Evolutionary conservation across 352 stramenopile species (phyloP), one percentile per base, ranked within the genome.

Genomic region (Albugo laibachii): DNA sequence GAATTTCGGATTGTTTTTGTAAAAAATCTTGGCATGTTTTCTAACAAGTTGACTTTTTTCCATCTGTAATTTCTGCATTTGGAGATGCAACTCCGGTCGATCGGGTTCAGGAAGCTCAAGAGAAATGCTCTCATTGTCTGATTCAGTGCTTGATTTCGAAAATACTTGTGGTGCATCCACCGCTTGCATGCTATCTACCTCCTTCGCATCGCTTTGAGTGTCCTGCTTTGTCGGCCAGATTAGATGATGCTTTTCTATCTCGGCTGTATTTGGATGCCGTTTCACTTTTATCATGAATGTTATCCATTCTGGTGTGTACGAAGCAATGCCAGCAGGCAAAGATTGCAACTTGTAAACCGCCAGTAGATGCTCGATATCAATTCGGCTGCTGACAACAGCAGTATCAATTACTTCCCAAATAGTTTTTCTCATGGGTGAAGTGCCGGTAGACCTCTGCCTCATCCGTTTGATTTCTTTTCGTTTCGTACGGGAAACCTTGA

Each of bases 1-100:
- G 45, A 89, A 84, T 3, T 55, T 59, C 16, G 71, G 73, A 21
- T 89, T 89, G 47, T 80, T 78, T 50, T 68, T 60, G 53, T 80
- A 80, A 41, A 89, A 89, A 41, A 83, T 69, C 10, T 59, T 52
- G 14, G 53, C 72, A 5, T 70, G 67, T 24, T 82, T 65, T 35
- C 65, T 61, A 36, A 83, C 69, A 15, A 82, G 49, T 41, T 66
- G 63, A 5, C 55, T 44, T 31, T 82, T 83, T 43, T 73, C 65
- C 10, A 56, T 47, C 31, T 67, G 55, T 21, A 85, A 24, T 18
- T 66, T 56, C 16, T 54, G 50, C 61, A 80, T 61, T 34, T 80
- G 55, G n/a, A 59, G 49, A 1, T 50, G 46, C 24, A 77, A 36
- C 3, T 10, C 24, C 3, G 24, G 24, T 13, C 60, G 62, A 27